Base-by-base conservation (phyloP, 257 asterid genomes). In the Solanum microdontum region DNA sequence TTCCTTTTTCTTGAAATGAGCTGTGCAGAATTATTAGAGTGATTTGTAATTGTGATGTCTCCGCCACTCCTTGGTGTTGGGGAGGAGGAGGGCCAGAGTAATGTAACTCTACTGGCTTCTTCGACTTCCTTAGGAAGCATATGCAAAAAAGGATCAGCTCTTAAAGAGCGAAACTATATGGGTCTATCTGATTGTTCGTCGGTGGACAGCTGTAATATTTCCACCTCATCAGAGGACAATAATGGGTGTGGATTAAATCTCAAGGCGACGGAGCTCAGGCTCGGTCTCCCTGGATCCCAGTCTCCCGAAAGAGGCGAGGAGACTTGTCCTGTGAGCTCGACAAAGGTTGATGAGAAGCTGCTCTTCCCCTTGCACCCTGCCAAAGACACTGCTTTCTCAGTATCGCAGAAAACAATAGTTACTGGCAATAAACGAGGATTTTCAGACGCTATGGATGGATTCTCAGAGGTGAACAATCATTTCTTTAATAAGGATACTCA, bases 381-480 rank as follows among this genome's bases (percentile, higher is more conserved):
- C 77, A 91, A 91, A 69, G 94, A 92, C 79, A 86, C 88, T 26
- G 80, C 83, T 88, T 87, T 45, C 73, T 74, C 24, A 2, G 84
- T 86, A 13, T 82, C 87, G 15, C 91, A 86, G 82, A 92, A 94
- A 86, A 40, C 92, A 4, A 85, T 85, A 68, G 93, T 91, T 84
- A 89, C 94, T 2, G 98, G 98, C 68, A 94, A 91, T 91, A 94
- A 94, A 92, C 88, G 98, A 89, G 98, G 95, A 45, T 94, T 94
- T 85, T 89, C 98, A 69, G 98, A 94, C 70, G 93, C 94, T 79
- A 91, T 94, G 95, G 91, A 93, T 83, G 95, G 89, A 84, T 90
- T 89, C 87, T 87, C 94, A 4, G 94, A 93, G 93, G 93, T 92
- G 72, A 90, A 66, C 21, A 66, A 51, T 84, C 84, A 10, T 64